A percentile compares a stretch with the other conserved stretches of the same genome.
These are phyloP conservation scores for Salinomyces thailandicus DNA, from an alignment of 2,329 filamentous ascomycete genomes.

Conservation along the genomic window DNA sequence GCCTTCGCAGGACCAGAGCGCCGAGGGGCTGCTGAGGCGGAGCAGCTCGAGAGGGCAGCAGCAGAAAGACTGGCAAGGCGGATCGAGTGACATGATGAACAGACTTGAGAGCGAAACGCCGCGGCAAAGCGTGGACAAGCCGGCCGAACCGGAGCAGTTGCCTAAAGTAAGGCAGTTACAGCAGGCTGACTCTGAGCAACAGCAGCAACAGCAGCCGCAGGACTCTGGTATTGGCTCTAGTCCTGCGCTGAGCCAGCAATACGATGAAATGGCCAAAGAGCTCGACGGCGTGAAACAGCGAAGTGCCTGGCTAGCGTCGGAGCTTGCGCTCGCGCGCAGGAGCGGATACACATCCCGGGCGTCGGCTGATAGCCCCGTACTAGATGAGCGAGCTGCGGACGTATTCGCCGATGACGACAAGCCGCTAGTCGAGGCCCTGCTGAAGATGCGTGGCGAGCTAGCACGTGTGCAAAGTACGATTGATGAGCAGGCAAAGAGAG, in stretches of 20 bases:
- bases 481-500: slow-evolving; percentile 74
- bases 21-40: slow-evolving; percentile 3
- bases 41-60: slow-evolving; percentile 10
- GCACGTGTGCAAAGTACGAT: slow-evolving; percentile 82
- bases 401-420: slow-evolving; percentile 86
- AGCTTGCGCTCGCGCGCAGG: slow-evolving; percentile 83
- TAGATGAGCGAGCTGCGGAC: slow-evolving; percentile 68
- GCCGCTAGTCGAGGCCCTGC: slow-evolving; percentile 79
- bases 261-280: slow-evolving; percentile 71
- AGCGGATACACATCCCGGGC: slow-evolving; percentile 64
- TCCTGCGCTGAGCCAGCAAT: slow-evolving; percentile 53
- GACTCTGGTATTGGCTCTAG: slow-evolving; percentile 50
- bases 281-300: slow-evolving; percentile 72
- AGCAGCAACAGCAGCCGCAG: slow-evolving; percentile 42
- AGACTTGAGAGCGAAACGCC: slow-evolving; percentile 21
- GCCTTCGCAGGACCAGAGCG: slow-evolving; percentile 18
- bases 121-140: slow-evolving; percentile 14
- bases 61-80: neutral
- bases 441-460: slow-evolving; percentile 83
- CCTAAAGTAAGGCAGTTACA: slow-evolving; percentile 18
- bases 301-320: slow-evolving; percentile 95
- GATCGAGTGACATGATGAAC: slow-evolving; percentile 3
- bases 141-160: slow-evolving; percentile 14
- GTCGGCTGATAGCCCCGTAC: slow-evolving; percentile 52
- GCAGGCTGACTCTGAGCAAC: slow-evolving; percentile 4